Evolutionary conservation across 176 grass and related monocot species (phyloP).

Genomic region (Olyra latifolia): DNA sequence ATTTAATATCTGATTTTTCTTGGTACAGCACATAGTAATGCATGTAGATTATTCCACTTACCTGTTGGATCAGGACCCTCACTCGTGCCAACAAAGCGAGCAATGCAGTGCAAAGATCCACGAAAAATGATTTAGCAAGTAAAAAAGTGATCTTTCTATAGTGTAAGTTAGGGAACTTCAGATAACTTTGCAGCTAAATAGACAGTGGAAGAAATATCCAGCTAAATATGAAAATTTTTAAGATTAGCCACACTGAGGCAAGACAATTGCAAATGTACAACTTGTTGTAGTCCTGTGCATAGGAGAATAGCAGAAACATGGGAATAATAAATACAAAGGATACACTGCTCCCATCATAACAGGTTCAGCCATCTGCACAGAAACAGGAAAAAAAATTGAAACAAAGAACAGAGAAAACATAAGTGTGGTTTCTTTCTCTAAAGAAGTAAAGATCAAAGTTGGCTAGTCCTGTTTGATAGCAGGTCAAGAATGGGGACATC

Average conservation of each 20-base stretch:
- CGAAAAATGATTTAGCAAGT: slow-evolving; percentile 89
- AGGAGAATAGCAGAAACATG: background rate
- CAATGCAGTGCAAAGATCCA: slow-evolving; percentile 59
- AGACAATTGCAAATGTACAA: background rate
- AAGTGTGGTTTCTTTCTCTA: background rate
- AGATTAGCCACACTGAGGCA: background rate
- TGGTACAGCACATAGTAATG: slow-evolving; percentile 22
- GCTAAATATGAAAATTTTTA: background rate
- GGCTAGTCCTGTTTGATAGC: background rate
- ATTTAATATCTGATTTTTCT: background rate
- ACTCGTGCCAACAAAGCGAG: slow-evolving; percentile 79
- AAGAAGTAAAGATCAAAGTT: slow-evolving; percentile 13
- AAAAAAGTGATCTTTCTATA: slow-evolving; percentile 83
- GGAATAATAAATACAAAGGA: slow-evolving; percentile 44
- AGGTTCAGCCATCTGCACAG: slow-evolving; percentile 79
- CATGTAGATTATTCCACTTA: slow-evolving; percentile 33
- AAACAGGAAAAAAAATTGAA: slow-evolving; percentile 16
- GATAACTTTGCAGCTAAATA: slow-evolving; percentile 1
- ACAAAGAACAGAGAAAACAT: slow-evolving; percentile 16
- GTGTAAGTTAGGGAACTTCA: slow-evolving; percentile 53
- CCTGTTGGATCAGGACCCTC: slow-evolving; percentile 82
- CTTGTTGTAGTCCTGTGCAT: background rate
- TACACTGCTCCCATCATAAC: slow-evolving; percentile 86
- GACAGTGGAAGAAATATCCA: slow-evolving; percentile 3
- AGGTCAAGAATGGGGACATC: background rate